phyloP scores from a whole-genome alignment of 164 flowering plant genomes.

The Piper longum region DNA sequence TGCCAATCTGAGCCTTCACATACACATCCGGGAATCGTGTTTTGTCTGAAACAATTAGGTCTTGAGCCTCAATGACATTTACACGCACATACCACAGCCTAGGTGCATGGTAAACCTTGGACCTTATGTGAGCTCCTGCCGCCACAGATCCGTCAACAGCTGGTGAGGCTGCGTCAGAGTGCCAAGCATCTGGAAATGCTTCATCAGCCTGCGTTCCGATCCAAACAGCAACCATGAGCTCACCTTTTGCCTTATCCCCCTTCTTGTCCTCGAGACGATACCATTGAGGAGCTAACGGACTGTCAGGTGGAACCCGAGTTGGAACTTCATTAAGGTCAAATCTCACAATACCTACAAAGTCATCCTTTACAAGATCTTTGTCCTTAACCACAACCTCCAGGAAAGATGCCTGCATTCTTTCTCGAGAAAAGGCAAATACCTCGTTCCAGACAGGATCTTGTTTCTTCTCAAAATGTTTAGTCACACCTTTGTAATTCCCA shows the following conservation, averaged over 20 bases:
- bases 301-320: slow-evolving; percentile 77
- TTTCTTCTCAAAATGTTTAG: slow-evolving; percentile 61
- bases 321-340: slow-evolving; percentile 86
- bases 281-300: slow-evolving; percentile 93
- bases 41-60: slow-evolving; percentile 52
- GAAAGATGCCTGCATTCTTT: slow-evolving; percentile 64
- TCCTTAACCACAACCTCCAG: slow-evolving; percentile 75
- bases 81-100: slow-evolving; percentile 82
- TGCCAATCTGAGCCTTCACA: slow-evolving; percentile 66
- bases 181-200: slow-evolving; percentile 90
- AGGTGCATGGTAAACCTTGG: slow-evolving; percentile 88
- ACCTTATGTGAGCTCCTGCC: slow-evolving; percentile 43
- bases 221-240: slow-evolving; percentile 94
- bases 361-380: slow-evolving; percentile 81
- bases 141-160: slow-evolving; percentile 26
- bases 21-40: slow-evolving; percentile 62
- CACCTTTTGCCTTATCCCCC: slow-evolving; percentile 65
- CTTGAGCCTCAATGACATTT: slow-evolving; percentile 87
- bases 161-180: slow-evolving; percentile 65
- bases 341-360: slow-evolving; percentile 57
- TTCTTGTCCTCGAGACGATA: slow-evolving; percentile 69
- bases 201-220: slow-evolving; percentile 94
- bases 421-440: slow-evolving; percentile 77
- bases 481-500: slow-evolving; percentile 78
- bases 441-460: slow-evolving; percentile 78